These are phyloP conservation scores for Chenopodium album DNA, from an alignment of 148 eudicot species.

Conservation along the genomic window DNA sequence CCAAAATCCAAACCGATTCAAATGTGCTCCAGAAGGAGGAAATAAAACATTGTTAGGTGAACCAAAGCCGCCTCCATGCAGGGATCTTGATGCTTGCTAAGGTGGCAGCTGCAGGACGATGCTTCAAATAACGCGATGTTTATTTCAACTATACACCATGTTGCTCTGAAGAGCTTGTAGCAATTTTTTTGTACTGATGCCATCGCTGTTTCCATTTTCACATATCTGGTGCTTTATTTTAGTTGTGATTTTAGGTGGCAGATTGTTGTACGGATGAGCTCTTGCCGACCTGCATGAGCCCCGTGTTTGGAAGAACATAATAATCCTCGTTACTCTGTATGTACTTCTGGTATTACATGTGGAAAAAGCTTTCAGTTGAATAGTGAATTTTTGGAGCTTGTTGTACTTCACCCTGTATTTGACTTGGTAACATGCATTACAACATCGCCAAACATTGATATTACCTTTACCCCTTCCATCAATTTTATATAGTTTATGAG, in stretches of 20 bases:
- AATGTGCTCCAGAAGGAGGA: slow-evolving; percentile 79
- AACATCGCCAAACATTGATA: too few species aligned
- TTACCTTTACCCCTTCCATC: neutral
- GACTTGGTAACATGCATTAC: neutral
- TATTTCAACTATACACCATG: slow-evolving; percentile 22
- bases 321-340: slow-evolving; percentile 1
- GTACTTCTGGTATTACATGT: slow-evolving; percentile 12
- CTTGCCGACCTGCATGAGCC: slow-evolving; percentile 6
- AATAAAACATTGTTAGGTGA: slow-evolving; percentile 76
- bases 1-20: slow-evolving; percentile 62
- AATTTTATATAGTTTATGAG: neutral
- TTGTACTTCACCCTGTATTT: neutral
- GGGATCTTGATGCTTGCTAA: slow-evolving; percentile 92
- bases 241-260: slow-evolving; percentile 2
- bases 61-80: slow-evolving; percentile 86
- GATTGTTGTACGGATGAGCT: slow-evolving; percentile 12
- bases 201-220: slow-evolving; percentile 1
- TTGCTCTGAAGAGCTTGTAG: slow-evolving; percentile 22
- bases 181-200: slow-evolving; percentile 22
- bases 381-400: slow-evolving; percentile 4
- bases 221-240: neutral
- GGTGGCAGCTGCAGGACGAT: slow-evolving; percentile 5
- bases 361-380: slow-evolving; percentile 2
- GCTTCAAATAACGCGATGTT: slow-evolving; percentile 39
- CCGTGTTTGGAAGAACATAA: neutral